phyloP scores from a whole-genome alignment of 108 stramenopile genomes.

The Skeletonema menzelii region DNA sequence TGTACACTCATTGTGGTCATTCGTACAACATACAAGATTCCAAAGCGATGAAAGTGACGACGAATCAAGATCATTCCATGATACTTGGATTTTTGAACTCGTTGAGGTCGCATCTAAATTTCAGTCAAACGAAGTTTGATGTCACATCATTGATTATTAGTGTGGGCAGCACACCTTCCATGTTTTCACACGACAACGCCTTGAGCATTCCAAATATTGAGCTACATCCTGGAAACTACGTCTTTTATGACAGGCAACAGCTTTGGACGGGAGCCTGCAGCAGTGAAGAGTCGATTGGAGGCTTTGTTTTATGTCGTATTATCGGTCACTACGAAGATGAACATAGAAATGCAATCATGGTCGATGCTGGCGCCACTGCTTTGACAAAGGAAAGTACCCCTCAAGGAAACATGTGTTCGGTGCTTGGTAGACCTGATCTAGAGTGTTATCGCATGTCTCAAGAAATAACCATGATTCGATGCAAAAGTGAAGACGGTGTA shows the following conservation, averaged over 20 bases:
- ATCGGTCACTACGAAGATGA: slow-evolving; percentile 42
- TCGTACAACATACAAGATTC: slow-evolving; percentile 22
- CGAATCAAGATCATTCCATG: slow-evolving; percentile 12
- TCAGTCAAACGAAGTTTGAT: background rate
- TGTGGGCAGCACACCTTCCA: slow-evolving; percentile 35
- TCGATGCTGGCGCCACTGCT: slow-evolving; percentile 47
- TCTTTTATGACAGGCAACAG: slow-evolving; percentile 42
- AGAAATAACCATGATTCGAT: slow-evolving; percentile 35
- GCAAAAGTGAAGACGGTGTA: background rate
- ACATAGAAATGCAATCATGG: slow-evolving; percentile 36
- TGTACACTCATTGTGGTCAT: slow-evolving; percentile 48
- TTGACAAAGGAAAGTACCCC: slow-evolving; percentile 41
- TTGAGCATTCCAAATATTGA: slow-evolving; percentile 19
- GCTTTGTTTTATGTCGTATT: slow-evolving; percentile 27
- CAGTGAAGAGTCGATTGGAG: slow-evolving; percentile 15
- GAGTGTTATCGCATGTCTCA: slow-evolving; percentile 48
- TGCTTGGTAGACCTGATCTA: slow-evolving; percentile 23
- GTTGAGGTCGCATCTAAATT: slow-evolving; percentile 6
- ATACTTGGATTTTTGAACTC: slow-evolving; percentile 14
- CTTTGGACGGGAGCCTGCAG: slow-evolving; percentile 34
- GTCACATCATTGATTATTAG: slow-evolving; percentile 14
- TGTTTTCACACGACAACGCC: slow-evolving; percentile 25
- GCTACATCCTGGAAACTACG: slow-evolving; percentile 43
- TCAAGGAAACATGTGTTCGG: slow-evolving; percentile 32
- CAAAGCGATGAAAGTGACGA: slow-evolving; percentile 12